Evolutionary conservation across 345 rosid genomes (phyloP).

Genomic region (Camelina sativa): DNA sequence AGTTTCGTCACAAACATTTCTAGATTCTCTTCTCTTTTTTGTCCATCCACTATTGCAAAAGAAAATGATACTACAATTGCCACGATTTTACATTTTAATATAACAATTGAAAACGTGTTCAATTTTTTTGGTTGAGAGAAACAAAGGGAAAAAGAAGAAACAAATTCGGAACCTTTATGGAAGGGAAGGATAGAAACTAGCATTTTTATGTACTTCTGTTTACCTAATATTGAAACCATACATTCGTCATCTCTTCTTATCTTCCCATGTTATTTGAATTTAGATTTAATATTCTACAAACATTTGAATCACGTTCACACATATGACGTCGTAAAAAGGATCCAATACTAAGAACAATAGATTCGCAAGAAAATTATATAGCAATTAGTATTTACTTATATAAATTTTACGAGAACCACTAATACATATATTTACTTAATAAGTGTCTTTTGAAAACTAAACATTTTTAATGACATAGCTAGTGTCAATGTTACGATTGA

Average conservation of each 20-base stretch:
- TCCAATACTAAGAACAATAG: slow-evolving; percentile 14
- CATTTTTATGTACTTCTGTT: slow-evolving; percentile 39
- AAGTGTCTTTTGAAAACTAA: not conserved
- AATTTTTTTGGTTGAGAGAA: not conserved
- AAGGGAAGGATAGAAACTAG: slow-evolving; percentile 42
- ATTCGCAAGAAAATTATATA: not conserved
- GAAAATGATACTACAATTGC: slow-evolving; percentile 26
- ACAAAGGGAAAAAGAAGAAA: slow-evolving; percentile 39
- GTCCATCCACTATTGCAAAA: slow-evolving; percentile 26
- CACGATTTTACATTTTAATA: slow-evolving; percentile 32
- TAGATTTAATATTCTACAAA: not conserved
- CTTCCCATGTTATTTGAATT: slow-evolving; percentile 21
- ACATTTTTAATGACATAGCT: not conserved
- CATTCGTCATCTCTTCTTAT: slow-evolving; percentile 27
- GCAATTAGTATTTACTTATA: not conserved
- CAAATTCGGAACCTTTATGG: slow-evolving; percentile 36
- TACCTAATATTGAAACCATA: slow-evolving; percentile 41
- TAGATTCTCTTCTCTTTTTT: slow-evolving; percentile 31
- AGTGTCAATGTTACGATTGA: not conserved
- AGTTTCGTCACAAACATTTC: slow-evolving; percentile 7
- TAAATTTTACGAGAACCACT: not conserved
- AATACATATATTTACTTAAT: too few species aligned
- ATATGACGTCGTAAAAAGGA: slow-evolving; percentile 27
- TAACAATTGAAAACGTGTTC: slow-evolving; percentile 43
- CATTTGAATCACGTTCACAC: slow-evolving; percentile 18